Evolutionary conservation across 768 basidiomycete species (phyloP).

Genomic region (Boletus bicolor): DNA sequence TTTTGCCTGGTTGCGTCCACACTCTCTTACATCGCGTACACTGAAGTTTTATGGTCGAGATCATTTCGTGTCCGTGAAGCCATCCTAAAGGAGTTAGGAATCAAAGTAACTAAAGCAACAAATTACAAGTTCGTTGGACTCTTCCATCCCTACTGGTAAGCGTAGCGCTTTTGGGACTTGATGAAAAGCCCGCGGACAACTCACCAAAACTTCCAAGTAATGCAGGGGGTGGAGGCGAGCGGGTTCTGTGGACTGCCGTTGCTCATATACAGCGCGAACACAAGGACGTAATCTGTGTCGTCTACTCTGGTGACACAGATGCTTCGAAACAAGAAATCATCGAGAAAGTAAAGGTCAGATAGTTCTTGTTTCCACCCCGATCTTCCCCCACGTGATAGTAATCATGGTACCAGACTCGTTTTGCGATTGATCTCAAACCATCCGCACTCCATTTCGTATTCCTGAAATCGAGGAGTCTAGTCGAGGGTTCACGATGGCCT

Average conservation of each 20-base stretch:
- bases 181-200: slow-evolving; percentile 4
- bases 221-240: slow-evolving; percentile 95
- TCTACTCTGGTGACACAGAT: slow-evolving; percentile 88
- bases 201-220: slow-evolving; percentile 58
- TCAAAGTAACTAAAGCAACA: not conserved
- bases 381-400: not conserved
- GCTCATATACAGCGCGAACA: slow-evolving; percentile 68
- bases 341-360: slow-evolving; percentile 68
- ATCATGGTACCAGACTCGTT: slow-evolving; percentile 56
- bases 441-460: slow-evolving; percentile 77
- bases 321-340: slow-evolving; percentile 80
- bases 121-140: slow-evolving; percentile 60
- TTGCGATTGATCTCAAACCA: slow-evolving; percentile 72
- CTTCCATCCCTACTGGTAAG: slow-evolving; percentile 96
- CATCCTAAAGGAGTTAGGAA: slow-evolving; percentile 21
- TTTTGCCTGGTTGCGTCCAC: slow-evolving; percentile 6
- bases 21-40: slow-evolving; percentile 27
- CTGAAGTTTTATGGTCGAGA: slow-evolving; percentile 18
- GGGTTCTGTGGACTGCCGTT: slow-evolving; percentile 92
- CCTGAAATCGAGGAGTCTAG: slow-evolving; percentile 60
- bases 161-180: not conserved
- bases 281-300: slow-evolving; percentile 62
- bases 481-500: slow-evolving; percentile 83
- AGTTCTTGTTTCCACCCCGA: not conserved
- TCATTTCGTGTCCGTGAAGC: slow-evolving; percentile 19